phyloP scores from a whole-genome alignment of 352 stramenopile species.

The Globisporangium nagaii region DNA sequence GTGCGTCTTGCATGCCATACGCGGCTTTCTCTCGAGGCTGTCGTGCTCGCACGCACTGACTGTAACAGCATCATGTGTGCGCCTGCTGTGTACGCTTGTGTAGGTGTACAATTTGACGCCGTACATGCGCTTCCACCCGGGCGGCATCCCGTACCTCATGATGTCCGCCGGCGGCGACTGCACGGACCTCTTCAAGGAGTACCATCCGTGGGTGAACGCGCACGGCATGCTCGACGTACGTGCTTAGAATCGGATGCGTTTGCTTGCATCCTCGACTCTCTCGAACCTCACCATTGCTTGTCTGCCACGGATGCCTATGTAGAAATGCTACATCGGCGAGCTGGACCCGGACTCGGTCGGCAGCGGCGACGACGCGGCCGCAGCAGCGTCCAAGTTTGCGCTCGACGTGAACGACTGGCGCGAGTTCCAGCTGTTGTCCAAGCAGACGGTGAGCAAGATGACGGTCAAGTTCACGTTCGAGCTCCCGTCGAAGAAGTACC shows the following conservation, averaged over 20 bases:
- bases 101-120: constrained; percentile 93
- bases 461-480: constrained; percentile 80
- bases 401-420: constrained; percentile 65
- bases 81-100: too few species aligned
- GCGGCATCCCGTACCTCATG: constrained; percentile 92
- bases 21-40: too few species aligned
- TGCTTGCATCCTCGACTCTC: background rate
- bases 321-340: constrained; percentile 77
- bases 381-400: constrained; percentile 30
- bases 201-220: constrained; percentile 94
- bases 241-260: background rate
- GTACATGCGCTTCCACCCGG: constrained; percentile 97
- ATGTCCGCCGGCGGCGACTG: constrained; percentile 90
- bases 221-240: constrained; percentile 81
- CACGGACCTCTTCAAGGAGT: constrained; percentile 96
- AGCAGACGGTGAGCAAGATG: constrained; percentile 45
- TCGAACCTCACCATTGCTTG: too few species aligned
- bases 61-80: too few species aligned
- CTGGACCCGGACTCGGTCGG: constrained; percentile 50
- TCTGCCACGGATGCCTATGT: too few species aligned
- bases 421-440: constrained; percentile 51
- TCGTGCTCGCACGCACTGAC: too few species aligned
- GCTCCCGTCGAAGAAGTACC: constrained; percentile 48
- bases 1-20: too few species aligned
- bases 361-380: background rate